Evolutionary conservation across 1,139 yeast genomes (phyloP), one percentile per base, ranked within the genome.

Genomic region (Yamadazyma spencermartinsiae): DNA sequence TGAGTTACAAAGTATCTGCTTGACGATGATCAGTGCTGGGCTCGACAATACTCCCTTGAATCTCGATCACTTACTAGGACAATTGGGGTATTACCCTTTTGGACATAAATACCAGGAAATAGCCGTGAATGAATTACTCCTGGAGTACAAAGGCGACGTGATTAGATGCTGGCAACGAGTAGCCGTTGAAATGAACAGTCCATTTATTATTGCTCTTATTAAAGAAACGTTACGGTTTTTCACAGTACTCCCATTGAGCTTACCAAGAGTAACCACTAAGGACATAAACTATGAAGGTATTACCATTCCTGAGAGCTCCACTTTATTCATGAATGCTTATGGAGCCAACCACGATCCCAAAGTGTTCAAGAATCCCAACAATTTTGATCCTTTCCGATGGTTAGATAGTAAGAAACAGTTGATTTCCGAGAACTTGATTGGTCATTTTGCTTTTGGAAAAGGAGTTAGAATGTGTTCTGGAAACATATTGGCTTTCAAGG

Each of bases 11-110:
- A 79, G 87, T 34, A 71, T 82, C 6, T 83, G 90, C 53, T 61
- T 85, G 33, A 82, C 92, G 0, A 79, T 84, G 82, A 82, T 85
- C 0, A 82, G 89, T 48, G 92, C 92, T 4, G 94, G 94, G 0
- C 61, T 85, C 24, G 92, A 85, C 53, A 85, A 86, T 43, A 78
- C 84, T 0, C 84, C 90, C 0, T 65, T 83, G 21, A 82, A 78
- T 38, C 62, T 84, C 40, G 74, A 76, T 45, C 79, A 80, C 47
- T 68, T 82, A 11, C 53, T 83, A 44, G 87, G 87, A 0, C 83
- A 80, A 35, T 60, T 85, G 37, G 72, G 84, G 1, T 76, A 72
- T 24, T 69, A 76, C 2, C 37, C 38, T 4, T 51, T 59, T 36
- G 83, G 84, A 1, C 58, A 60, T 3, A 44, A 40, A 1, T 52